Evolutionary conservation across 768 basidiomycete genomes (phyloP), one percentile per base, ranked within the genome.

Genomic region (Mycena vulgaris): DNA sequence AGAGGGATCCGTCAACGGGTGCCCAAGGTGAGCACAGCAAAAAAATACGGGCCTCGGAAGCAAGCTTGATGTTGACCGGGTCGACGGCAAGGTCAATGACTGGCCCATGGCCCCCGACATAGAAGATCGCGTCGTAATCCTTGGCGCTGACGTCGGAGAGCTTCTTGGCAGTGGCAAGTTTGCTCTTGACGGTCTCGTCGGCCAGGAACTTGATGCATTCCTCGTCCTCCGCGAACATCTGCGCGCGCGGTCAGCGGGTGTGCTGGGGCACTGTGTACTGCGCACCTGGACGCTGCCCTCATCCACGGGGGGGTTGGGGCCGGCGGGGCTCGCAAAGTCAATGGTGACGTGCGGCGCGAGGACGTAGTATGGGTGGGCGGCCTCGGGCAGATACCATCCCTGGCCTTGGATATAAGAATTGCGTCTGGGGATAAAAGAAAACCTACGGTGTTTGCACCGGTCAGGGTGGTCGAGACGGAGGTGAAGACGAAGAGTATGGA

Each of bases 321-420:
- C 92, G 13, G 79, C 79, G 11, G 90, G 90, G 1, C 89, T 82
- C 1, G 90, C 91, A 71, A 90, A 89, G 61, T 88, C 89, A 74
- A 93, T 86, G 37, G 79, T 80, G 73, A 81, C 84, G 64, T 88
- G 83, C 25, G 87, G 85, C 4, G 78, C 76, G 33, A 91, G 82
- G 63, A 85, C 78, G 75, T 89, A 91, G 80, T 91, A 93, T 1
- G 92, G 92, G 77, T 93, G 93, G 0, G 91, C 91, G 16, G 89
- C 89, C 78, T 95, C 93, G 7, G 93, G 91, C 33, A 94, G 85
- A 79, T 89, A 95, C 90, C 90, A 94, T 25, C 93, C 93, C 91
- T 92, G 66, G 31, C n/a, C 51, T 39, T 52, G 25, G 25, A 35
- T 42, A 33, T 59, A 21, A 39, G 42, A n/a, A 63, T 21, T 42